phyloP scores from a whole-genome alignment of 176 grass and related monocot genomes.

The Avena eriantha region DNA sequence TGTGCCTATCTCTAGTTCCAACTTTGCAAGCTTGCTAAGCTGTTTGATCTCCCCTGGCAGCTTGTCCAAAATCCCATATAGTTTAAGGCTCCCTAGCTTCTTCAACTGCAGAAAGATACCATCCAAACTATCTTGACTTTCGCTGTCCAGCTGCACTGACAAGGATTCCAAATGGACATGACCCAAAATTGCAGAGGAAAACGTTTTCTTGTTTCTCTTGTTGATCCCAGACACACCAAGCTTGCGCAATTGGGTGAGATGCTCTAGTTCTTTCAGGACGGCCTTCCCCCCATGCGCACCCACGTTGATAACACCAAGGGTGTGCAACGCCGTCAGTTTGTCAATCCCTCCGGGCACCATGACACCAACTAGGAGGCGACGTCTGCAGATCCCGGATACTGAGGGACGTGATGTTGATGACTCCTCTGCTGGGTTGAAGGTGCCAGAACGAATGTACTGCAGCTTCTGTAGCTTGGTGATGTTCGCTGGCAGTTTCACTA shows the following conservation, averaged over 20 bases:
- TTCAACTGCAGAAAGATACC: background rate
- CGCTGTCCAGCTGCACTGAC: background rate
- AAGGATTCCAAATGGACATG: background rate
- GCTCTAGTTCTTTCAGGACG: background rate
- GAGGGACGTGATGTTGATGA: background rate
- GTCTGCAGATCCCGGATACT: accelerated
- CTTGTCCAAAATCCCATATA: background rate
- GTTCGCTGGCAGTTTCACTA: background rate
- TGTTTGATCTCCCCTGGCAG: no score
- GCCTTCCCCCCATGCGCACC: accelerated
- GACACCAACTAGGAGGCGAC: background rate
- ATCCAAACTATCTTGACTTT: no score
- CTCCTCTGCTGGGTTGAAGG: background rate
- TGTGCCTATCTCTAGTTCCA: no score
- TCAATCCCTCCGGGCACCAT: background rate
- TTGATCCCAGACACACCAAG: background rate
- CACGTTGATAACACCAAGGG: background rate
- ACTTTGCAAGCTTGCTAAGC: no score
- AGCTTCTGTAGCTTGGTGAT: slow-evolving; percentile 12
- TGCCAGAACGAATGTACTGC: slow-evolving; percentile 24
- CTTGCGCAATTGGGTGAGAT: slow-evolving; percentile 33
- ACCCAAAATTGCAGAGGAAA: background rate
- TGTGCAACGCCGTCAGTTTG: background rate
- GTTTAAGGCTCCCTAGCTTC: background rate
- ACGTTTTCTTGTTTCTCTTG: background rate